Evolutionary conservation across 306 rosid species (phyloP).

Genomic region (Sophora flavescens): DNA sequence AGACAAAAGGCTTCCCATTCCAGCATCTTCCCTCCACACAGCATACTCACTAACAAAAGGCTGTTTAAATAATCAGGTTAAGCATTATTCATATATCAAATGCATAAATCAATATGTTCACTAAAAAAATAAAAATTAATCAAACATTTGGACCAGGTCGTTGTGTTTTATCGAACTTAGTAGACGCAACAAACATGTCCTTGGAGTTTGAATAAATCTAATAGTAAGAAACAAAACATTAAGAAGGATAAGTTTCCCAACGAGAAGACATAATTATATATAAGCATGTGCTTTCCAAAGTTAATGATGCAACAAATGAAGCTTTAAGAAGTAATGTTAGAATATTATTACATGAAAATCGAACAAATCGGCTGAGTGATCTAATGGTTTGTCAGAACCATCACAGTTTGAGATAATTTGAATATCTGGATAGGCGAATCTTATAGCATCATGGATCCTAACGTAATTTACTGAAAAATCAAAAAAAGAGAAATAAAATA

Average conservation of each 20-base stretch:
- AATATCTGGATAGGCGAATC: conserved; percentile 63
- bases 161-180: conserved; percentile 53
- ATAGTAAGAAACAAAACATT: conserved; percentile 10
- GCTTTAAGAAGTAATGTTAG: not conserved
- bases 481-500: not conserved
- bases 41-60: conserved; percentile 87
- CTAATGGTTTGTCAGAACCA: conserved; percentile 56
- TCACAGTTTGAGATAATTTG: conserved; percentile 76
- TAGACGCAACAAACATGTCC: conserved; percentile 57
- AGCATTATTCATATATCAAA: not conserved
- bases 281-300: not conserved
- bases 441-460: conserved; percentile 62
- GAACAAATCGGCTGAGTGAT: conserved; percentile 74
- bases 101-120: not conserved
- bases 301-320: not conserved
- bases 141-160: conserved; percentile 50
- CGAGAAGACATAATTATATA: not conserved
- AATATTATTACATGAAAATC: conserved; percentile 67
- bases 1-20: conserved; percentile 60
- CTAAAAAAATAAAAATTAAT: not conserved
- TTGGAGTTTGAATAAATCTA: conserved; percentile 65
- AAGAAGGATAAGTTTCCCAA: not conserved
- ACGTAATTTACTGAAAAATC: conserved; percentile 63
- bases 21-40: conserved; percentile 58
- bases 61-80: conserved; percentile 44